A percentile compares a stretch with the other conserved stretches of the same genome.
Evolutionary conservation across 257 asterid species (phyloP).

Genomic region (Plantago major): DNA sequence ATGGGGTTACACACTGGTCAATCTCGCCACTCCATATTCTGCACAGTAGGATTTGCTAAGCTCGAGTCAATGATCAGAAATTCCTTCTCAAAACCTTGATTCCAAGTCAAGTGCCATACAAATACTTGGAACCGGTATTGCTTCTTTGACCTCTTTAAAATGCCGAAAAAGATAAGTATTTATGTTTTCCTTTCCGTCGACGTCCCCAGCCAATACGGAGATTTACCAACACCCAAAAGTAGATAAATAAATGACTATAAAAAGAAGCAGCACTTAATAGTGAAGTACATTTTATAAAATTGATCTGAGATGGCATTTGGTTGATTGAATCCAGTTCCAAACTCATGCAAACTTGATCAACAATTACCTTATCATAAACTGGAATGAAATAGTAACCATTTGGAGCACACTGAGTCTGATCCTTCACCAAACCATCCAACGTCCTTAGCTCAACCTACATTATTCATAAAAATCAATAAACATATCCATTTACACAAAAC

Average conservation of each 20-base stretch:
- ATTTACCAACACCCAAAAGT: not conserved
- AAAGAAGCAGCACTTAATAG: not conserved
- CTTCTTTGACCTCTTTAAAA: constrained; percentile 3
- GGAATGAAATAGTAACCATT: constrained; percentile 98
- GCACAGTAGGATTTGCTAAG: not conserved
- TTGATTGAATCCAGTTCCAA: not conserved
- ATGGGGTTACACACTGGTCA: not conserved
- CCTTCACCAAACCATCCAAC: constrained; percentile 92
- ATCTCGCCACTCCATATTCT: not conserved
- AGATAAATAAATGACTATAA: not conserved
- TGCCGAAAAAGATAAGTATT: not conserved
- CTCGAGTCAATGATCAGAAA: not conserved
- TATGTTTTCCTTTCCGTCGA: not conserved
- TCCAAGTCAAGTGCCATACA: not conserved
- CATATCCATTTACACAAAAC: not conserved
- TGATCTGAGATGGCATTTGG: not conserved
- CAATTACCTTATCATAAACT: constrained; percentile 84
- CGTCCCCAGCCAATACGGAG: too few relatives aligned
- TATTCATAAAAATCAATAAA: constrained; percentile 21
- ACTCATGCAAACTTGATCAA: not conserved
- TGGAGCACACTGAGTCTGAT: constrained; percentile 93
- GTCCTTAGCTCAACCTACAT: constrained; percentile 86
- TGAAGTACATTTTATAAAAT: not conserved
- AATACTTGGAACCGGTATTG: not conserved
- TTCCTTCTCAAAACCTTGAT: not conserved